A percentile compares a stretch with the other conserved stretches of the same genome.
phyloP scores from a whole-genome alignment of 164 flowering plant genomes.

The Umbilicus rupestris region DNA sequence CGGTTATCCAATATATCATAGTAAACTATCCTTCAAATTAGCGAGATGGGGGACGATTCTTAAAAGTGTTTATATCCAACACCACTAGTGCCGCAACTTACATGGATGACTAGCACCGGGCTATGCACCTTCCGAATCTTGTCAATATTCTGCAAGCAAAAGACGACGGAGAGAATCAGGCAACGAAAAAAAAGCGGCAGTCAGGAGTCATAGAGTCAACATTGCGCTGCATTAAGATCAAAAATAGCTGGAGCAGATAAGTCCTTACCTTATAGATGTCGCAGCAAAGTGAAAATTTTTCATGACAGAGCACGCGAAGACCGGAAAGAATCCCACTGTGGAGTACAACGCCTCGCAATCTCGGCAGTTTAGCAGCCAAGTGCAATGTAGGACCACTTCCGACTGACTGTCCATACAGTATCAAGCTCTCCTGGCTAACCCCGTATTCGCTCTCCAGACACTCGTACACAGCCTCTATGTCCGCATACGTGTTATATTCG shows the following conservation, averaged over 20 bases:
- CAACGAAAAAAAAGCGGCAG: not conserved
- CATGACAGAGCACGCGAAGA: slow-evolving; percentile 89
- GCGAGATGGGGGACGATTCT: too few relatives aligned
- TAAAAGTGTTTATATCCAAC: too few relatives aligned
- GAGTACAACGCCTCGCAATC: slow-evolving; percentile 87
- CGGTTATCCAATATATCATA: too few relatives aligned
- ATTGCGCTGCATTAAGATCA: not conserved
- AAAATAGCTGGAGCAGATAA: not conserved
- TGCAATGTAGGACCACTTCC: slow-evolving; percentile 98
- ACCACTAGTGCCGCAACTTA: too few relatives aligned
- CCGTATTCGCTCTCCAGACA: slow-evolving; percentile 89
- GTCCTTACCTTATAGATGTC: slow-evolving; percentile 71
- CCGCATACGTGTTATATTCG: slow-evolving; percentile 89
- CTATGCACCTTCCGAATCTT: slow-evolving; percentile 67
- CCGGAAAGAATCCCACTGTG: slow-evolving; percentile 98
- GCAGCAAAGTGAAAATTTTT: slow-evolving; percentile 54
- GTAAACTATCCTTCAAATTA: too few relatives aligned
- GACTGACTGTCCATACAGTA: slow-evolving; percentile 94
- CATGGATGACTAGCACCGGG: slow-evolving; percentile 73
- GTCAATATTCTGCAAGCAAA: slow-evolving; percentile 66
- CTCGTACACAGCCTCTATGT: slow-evolving; percentile 91
- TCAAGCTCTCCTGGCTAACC: slow-evolving; percentile 75
- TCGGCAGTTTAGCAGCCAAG: slow-evolving; percentile 87
- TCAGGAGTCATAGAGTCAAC: not conserved
- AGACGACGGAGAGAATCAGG: not conserved